These are phyloP conservation scores for Cercospora beticola DNA, from an alignment of 2,329 filamentous ascomycete genomes.

Conservation along the genomic window DNA sequence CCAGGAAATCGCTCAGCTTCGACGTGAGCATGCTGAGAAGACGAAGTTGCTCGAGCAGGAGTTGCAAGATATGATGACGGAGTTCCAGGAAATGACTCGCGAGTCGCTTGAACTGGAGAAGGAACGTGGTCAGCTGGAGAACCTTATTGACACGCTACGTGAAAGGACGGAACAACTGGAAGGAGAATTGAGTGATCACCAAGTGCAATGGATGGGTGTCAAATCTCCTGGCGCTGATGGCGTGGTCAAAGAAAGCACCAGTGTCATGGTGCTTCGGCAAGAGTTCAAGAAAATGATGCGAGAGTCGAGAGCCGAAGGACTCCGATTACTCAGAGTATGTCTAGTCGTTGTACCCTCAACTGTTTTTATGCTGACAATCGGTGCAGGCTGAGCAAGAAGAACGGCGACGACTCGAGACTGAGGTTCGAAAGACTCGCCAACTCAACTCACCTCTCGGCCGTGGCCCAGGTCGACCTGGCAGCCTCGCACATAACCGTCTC, in stretches of 20 bases:
- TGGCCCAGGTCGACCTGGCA: conserved; percentile 15
- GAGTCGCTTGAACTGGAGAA: conserved; percentile 70
- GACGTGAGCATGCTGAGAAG: conserved; percentile 27
- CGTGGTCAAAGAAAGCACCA: conserved; percentile 56
- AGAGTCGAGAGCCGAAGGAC: conserved; percentile 65
- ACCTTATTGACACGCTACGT: conserved; percentile 61
- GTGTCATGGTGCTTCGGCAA: conserved; percentile 66
- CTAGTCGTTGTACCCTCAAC: conserved; percentile 9
- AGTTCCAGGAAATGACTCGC: conserved; percentile 70
- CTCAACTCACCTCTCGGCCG: conserved; percentile 34
- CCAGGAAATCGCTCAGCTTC: conserved; percentile 47
- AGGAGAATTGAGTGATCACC: conserved; percentile 64
- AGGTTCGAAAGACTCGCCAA: conserved; percentile 56
- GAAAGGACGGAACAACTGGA: conserved; percentile 65
- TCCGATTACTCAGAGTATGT: conserved; percentile 64
- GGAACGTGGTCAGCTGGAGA: conserved; percentile 65
- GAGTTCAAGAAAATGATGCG: conserved; percentile 83
- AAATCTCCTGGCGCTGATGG: conserved; percentile 49
- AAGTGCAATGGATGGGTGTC: conserved; percentile 64
- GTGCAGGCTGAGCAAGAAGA: conserved; percentile 69
- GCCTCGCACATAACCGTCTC: conserved; percentile 16
- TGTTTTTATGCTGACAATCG: conserved; percentile 27
- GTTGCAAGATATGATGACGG: conserved; percentile 64
- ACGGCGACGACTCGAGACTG: conserved; percentile 63
- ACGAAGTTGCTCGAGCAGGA: conserved; percentile 60